Percentiles rank a stretch among this genome's conserved stretches.
Evolutionary conservation across 2,329 filamentous ascomycete genomes (phyloP).

Genomic region (Scedosporium boydii): DNA sequence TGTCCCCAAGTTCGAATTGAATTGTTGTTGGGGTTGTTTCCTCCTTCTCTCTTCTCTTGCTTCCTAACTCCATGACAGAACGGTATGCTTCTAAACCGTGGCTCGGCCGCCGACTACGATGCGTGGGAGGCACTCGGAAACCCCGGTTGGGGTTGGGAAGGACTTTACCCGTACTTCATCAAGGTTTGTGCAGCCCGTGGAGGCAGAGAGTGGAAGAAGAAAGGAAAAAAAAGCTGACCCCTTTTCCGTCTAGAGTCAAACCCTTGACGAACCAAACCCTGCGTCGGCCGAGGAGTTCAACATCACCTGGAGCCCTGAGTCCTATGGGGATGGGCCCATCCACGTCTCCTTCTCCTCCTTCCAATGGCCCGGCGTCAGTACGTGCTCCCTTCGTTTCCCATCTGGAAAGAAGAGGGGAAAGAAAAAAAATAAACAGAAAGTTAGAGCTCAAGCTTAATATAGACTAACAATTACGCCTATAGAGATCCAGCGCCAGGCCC

Average conservation of each 20-base stretch:
- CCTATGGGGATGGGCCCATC: slow-evolving; percentile 19
- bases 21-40: not conserved
- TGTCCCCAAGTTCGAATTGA: not conserved
- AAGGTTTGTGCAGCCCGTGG: slow-evolving; percentile 16
- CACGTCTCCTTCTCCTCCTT: slow-evolving; percentile 9
- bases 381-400: not conserved
- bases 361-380: slow-evolving; percentile 6
- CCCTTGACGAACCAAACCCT: slow-evolving; percentile 18
- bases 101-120: slow-evolving; percentile 9
- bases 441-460: not conserved
- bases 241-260: slow-evolving; percentile 8
- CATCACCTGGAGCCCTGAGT: slow-evolving; percentile 23
- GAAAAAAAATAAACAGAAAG: too few species aligned
- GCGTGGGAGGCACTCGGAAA: slow-evolving; percentile 18
- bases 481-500: slow-evolving; percentile 3
- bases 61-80: not conserved
- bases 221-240: not conserved
- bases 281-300: slow-evolving; percentile 18
- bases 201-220: not conserved
- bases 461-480: not conserved
- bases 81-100: slow-evolving; percentile 7
- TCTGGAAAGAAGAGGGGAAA: not conserved
- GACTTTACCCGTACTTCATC: slow-evolving; percentile 22
- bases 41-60: not conserved
- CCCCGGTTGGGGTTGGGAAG: slow-evolving; percentile 16